phyloP scores from a whole-genome alignment of 2,329 filamentous ascomycete species.

The Celoporthe dispersa region DNA sequence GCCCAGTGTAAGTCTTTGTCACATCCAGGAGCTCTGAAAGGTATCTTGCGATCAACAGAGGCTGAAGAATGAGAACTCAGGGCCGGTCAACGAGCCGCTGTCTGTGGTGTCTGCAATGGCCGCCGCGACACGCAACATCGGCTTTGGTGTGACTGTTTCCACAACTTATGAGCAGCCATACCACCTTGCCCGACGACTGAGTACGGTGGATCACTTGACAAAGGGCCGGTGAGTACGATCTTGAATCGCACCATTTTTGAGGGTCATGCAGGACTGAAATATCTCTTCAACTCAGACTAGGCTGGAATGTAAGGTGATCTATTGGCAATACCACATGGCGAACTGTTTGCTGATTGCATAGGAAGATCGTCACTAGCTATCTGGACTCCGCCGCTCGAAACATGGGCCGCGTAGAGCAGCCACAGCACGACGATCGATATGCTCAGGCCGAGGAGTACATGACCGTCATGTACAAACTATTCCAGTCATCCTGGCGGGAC shows the following conservation, averaged over 20 bases:
- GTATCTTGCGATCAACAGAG: neutral
- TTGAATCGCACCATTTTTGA: neutral
- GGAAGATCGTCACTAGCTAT: conserved; percentile 67
- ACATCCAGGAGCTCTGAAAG: neutral
- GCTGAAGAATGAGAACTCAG: neutral
- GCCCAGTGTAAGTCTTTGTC: conserved; percentile 56
- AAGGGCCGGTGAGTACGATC: conserved; percentile 52
- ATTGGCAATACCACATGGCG: neutral
- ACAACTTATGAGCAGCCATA: conserved; percentile 74
- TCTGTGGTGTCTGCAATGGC: conserved; percentile 69
- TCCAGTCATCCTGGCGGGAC: conserved; percentile 55
- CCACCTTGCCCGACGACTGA: conserved; percentile 66
- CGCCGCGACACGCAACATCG: conserved; percentile 67
- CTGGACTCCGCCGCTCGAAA: conserved; percentile 69
- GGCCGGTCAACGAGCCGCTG: conserved; percentile 71
- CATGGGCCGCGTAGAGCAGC: conserved; percentile 60
- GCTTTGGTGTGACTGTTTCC: conserved; percentile 69
- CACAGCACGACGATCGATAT: conserved; percentile 65
- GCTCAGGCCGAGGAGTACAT: conserved; percentile 66
- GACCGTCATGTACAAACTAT: conserved; percentile 61
- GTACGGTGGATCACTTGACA: conserved; percentile 69
- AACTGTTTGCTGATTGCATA: neutral
- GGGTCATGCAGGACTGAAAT: neutral
- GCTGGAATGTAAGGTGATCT: conserved; percentile 47
- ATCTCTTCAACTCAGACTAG: conserved; percentile 40